phyloP scores from a whole-genome alignment of 108 stramenopile genomes.

The Chaetoceros tenuissimus region DNA sequence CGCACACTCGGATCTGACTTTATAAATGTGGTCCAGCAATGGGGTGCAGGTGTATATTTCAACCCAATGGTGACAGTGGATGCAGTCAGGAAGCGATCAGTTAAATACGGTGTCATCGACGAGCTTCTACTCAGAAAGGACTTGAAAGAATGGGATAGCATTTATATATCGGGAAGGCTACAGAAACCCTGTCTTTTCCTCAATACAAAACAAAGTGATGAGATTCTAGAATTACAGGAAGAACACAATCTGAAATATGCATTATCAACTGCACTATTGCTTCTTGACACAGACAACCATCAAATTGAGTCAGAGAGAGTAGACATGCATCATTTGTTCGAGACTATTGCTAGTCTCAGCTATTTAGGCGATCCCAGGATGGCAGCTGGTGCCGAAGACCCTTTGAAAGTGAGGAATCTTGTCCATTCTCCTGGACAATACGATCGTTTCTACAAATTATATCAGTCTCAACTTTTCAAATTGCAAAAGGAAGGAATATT shows the following conservation, averaged over 20 bases:
- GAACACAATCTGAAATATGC: constrained; percentile 46
- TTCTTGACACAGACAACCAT: constrained; percentile 8
- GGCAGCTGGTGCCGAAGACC: constrained; percentile 79
- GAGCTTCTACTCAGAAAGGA: constrained; percentile 45
- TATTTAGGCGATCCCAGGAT: constrained; percentile 80
- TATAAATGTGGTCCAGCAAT: constrained; percentile 26
- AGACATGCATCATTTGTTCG: constrained; percentile 20
- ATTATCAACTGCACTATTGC: constrained; percentile 51
- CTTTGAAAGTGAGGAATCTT: constrained; percentile 59
- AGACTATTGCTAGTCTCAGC: constrained; percentile 59
- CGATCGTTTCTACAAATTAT: constrained; percentile 54
- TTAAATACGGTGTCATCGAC: constrained; percentile 78
- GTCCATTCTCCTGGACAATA: constrained; percentile 62
- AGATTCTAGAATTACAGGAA: constrained; percentile 31
- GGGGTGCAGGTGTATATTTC: constrained; percentile 36
- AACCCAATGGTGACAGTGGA: constrained; percentile 29
- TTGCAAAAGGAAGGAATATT: constrained; percentile 35
- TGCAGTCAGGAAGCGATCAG: constrained; percentile 8
- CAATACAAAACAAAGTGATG: constrained; percentile 13
- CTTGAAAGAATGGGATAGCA: constrained; percentile 55
- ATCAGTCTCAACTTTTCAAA: constrained; percentile 22
- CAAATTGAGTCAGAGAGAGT: background rate
- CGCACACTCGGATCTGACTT: constrained; percentile 20
- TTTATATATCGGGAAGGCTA: constrained; percentile 76
- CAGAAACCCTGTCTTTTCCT: constrained; percentile 72